phyloP scores from a whole-genome alignment of 164 flowering plant genomes.

The Vitis cinerea region DNA sequence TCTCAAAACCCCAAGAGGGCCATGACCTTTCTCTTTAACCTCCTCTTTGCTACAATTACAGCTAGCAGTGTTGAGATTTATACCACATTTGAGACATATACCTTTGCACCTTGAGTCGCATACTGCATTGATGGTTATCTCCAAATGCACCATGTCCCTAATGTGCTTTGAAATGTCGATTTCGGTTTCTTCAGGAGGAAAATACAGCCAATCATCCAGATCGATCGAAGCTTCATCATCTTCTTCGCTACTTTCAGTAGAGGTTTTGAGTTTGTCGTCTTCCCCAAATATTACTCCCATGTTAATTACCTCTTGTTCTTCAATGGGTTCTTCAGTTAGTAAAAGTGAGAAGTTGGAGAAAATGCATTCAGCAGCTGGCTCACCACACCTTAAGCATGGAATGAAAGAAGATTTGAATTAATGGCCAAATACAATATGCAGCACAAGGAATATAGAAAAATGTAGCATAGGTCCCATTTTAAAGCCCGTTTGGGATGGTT shows the following conservation, averaged over 20 bases:
- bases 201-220: slow-evolving; percentile 73
- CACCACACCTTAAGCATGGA: slow-evolving; percentile 62
- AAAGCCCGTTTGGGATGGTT: no score
- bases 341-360: slow-evolving; percentile 77
- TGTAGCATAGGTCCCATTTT: no score
- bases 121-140: slow-evolving; percentile 60
- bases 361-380: slow-evolving; percentile 67
- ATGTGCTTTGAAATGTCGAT: slow-evolving; percentile 86
- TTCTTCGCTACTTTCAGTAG: slow-evolving; percentile 14
- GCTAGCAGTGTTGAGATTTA: slow-evolving; percentile 54
- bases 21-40: slow-evolving; percentile 31
- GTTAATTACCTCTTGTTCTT: slow-evolving; percentile 58
- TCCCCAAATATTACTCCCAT: slow-evolving; percentile 58
- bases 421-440: neutral
- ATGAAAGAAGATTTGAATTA: neutral
- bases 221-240: slow-evolving; percentile 58
- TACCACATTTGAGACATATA: slow-evolving; percentile 72
- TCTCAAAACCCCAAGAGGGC: slow-evolving; percentile 61
- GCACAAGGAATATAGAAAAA: neutral
- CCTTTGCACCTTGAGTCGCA: slow-evolving; percentile 83
- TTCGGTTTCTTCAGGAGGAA: slow-evolving; percentile 67
- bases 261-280: slow-evolving; percentile 23
- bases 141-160: slow-evolving; percentile 80
- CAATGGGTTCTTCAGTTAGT: slow-evolving; percentile 73
- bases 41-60: slow-evolving; percentile 55